Evolutionary conservation across 148 eudicot genomes (phyloP).

Genomic region (Bassia scoparia): DNA sequence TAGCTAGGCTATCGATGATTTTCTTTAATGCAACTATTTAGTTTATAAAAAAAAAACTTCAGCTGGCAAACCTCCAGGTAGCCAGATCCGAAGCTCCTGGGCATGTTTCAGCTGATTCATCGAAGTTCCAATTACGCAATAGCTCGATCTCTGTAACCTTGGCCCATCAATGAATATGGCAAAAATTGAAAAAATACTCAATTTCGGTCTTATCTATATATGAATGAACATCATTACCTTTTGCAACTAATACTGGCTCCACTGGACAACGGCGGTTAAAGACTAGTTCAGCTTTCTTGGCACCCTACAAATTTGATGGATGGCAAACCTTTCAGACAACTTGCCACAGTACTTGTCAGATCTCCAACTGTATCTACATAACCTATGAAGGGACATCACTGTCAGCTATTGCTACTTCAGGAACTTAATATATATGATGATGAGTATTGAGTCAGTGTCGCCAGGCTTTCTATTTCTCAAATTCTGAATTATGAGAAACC

Average conservation of each 20-base stretch:
- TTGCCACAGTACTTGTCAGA: conserved; percentile 74
- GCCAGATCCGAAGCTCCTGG: conserved; percentile 85
- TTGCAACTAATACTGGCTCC: conserved; percentile 99
- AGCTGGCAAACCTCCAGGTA: conserved; percentile 69
- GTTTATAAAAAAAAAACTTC: background rate
- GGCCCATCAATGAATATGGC: conserved; percentile 8
- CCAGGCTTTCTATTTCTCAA: background rate
- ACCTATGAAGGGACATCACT: conserved; percentile 45
- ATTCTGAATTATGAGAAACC: background rate
- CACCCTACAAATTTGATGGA: conserved; percentile 88
- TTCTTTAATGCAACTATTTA: background rate
- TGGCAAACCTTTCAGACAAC: conserved; percentile 75
- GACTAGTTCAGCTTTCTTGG: conserved; percentile 99
- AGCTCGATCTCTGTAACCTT: conserved; percentile 93
- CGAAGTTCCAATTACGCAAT: conserved; percentile 77
- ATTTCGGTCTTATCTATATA: background rate
- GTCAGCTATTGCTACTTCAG: conserved; percentile 5
- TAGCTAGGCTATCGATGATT: background rate
- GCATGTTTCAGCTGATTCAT: conserved; percentile 81
- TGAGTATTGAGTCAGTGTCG: background rate
- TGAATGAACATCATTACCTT: conserved; percentile 40
- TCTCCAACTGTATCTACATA: conserved; percentile 97
- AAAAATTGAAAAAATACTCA: no score
- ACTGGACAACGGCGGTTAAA: conserved; percentile 95
- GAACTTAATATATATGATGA: background rate